Evolutionary conservation across 1,284 basidiomycete genomes (phyloP).

Genomic region (Cryptococcus jaspeensis): DNA sequence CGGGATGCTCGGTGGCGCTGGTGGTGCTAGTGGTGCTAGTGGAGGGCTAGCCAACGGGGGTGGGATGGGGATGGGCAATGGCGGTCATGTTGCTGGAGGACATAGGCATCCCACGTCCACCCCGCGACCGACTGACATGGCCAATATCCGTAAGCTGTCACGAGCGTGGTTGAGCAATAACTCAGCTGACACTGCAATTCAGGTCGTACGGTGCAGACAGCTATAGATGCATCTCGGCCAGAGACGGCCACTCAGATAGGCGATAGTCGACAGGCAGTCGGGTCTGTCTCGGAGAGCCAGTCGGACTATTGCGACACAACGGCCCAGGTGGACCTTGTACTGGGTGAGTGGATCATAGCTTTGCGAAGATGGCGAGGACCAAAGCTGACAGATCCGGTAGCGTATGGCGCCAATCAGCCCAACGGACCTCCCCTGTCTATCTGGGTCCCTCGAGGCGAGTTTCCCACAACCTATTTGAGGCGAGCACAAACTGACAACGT

Average conservation of each 20-base stretch:
- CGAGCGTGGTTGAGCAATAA: background rate
- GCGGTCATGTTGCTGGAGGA: too few relatives aligned
- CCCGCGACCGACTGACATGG: constrained; percentile 26
- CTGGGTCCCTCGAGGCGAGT: constrained; percentile 66
- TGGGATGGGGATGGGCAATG: background rate
- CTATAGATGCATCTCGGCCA: constrained; percentile 68
- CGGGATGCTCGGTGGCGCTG: too few relatives aligned
- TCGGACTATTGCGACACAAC: constrained; percentile 80
- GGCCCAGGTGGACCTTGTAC: constrained; percentile 65
- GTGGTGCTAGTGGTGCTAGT: too few relatives aligned
- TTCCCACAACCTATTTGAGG: background rate
- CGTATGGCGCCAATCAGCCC: background rate
- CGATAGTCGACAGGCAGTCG: constrained; percentile 66
- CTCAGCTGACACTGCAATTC: background rate
- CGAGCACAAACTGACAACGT: background rate
- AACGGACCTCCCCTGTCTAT: constrained; percentile 56
- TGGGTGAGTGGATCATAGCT: constrained; percentile 55
- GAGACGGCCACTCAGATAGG: constrained; percentile 63
- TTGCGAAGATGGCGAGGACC: background rate
- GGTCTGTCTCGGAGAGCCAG: constrained; percentile 68
- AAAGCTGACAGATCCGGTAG: background rate
- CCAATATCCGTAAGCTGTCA: constrained; percentile 23
- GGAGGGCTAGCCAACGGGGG: background rate
- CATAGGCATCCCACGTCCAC: constrained; percentile 3
- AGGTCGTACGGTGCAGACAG: constrained; percentile 58